Evolutionary conservation across 78 protist genomes (phyloP).

Genomic region (Capsaspora owczarzaki): DNA sequence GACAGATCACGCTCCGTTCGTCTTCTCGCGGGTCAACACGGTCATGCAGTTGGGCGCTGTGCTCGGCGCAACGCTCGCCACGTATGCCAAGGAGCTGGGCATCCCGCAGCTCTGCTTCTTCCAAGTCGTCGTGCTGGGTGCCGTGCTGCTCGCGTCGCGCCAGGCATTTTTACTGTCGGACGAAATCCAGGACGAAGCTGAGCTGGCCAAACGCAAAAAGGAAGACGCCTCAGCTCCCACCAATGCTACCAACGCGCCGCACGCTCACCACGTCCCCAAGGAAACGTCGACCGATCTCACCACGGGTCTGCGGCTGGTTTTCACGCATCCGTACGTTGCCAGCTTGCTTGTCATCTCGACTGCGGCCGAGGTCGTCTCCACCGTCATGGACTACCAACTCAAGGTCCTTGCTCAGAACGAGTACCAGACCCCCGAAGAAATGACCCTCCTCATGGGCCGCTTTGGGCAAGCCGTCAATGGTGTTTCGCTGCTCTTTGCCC

Average conservation of each 20-base stretch:
- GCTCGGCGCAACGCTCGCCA: slow-evolving; percentile 11
- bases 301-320: slow-evolving; percentile 21
- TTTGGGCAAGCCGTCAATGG: slow-evolving; percentile 9
- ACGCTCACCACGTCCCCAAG: background rate
- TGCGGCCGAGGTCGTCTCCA: slow-evolving; percentile 13
- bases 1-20: no score
- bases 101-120: background rate
- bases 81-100: background rate
- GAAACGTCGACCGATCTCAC: slow-evolving; percentile 1
- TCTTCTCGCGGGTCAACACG: background rate
- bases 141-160: background rate
- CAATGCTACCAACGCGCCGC: background rate
- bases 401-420: slow-evolving; percentile 3
- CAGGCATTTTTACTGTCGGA: no score
- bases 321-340: slow-evolving; percentile 8
- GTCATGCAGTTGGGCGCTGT: slow-evolving; percentile 25
- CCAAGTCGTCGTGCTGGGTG: background rate
- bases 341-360: slow-evolving; percentile 21
- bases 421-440: background rate
- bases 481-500: slow-evolving; percentile 8
- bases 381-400: slow-evolving; percentile 26
- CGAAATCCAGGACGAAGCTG: background rate
- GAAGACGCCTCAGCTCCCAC: no score
- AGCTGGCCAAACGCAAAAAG: no score
- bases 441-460: slow-evolving; percentile 9